Base-by-base conservation (phyloP, 306 rosid genomes). In the Trichosanthes truncata region DNA sequence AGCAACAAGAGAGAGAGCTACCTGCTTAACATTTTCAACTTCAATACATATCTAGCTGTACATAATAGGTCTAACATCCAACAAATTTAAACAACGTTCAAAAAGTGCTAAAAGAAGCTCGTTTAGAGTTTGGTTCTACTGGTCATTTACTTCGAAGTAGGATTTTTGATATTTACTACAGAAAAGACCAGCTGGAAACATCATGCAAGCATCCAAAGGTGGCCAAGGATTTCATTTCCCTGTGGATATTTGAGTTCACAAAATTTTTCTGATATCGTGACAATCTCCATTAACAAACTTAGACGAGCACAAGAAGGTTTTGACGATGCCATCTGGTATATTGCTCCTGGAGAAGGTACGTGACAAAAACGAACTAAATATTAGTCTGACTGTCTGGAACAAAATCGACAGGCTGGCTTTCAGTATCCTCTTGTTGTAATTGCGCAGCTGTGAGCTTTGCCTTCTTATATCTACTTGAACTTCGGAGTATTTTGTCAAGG, bases 371-470 rank as follows among this genome's bases (percentile, higher is more conserved):
- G 17, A 38, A 66, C 74, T 74, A 78, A 9, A 14, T 21, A 35
- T 59, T 65, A 61, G 85, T 81, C 82, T 80, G 87, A 74, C 94
- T 92, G 74, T 94, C 97, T 29, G 97, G 97, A 72, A 87, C 93
- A 23, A 77, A 62, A 9, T 90, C 93, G 45, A 63, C 80, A 0
- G 79, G 87, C 72, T 86, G 89, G 75, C 90, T 89, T 75, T 91
- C 88, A 18, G 83, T 65, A 67, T 86, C 92, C 72, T 89, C 95
- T 68, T 67, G 79, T 31, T 78, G 85, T 79, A 69, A 62, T 62
- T 88, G 93, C 8, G 93, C 76, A 46, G 97, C 97, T 0, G 81
- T 86, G 59, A 81, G 60, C 84, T 80, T 91, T 25, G 96, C 91
- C 83, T 79, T 88, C 90, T 88, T 90, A 83, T 78, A 93, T 74